These are phyloP conservation scores for Leccinum griseonigrum DNA, from an alignment of 1,284 basidiomycete species.

Conservation along the genomic window DNA sequence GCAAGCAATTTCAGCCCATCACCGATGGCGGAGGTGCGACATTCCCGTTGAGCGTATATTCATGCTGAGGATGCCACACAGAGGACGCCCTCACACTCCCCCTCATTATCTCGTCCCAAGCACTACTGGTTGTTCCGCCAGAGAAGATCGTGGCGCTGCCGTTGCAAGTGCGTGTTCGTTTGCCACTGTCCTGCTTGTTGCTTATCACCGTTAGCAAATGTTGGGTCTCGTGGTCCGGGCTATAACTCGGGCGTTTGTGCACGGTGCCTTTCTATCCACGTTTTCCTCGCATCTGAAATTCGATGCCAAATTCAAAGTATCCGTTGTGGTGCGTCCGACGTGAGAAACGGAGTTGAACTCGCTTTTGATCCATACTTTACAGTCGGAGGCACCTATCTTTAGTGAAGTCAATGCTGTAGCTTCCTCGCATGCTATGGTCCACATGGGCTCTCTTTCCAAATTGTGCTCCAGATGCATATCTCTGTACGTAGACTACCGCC, in stretches of 20 bases:
- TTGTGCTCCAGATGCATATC: constrained; percentile 47
- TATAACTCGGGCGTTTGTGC: constrained; percentile 49
- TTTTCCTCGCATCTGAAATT: constrained; percentile 34
- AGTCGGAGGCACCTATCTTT: constrained; percentile 31
- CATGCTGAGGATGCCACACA: constrained; percentile 12
- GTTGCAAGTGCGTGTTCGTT: constrained; percentile 38
- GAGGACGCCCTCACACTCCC: constrained; percentile 36
- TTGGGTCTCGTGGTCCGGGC: constrained; percentile 45
- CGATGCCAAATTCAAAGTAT: constrained; percentile 31
- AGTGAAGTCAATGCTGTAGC: constrained; percentile 37
- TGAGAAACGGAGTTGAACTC: background rate
- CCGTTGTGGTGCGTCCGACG: constrained; percentile 33
- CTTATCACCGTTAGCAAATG: constrained; percentile 34
- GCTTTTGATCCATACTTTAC: constrained; percentile 1
- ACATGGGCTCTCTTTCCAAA: constrained; percentile 53
- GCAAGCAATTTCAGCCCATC: constrained; percentile 58
- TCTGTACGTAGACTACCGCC: constrained; percentile 46
- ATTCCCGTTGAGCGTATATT: constrained; percentile 15
- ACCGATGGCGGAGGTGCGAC: constrained; percentile 37
- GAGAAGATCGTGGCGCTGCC: constrained; percentile 58
- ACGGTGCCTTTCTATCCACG: constrained; percentile 48
- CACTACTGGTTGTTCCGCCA: constrained; percentile 50
- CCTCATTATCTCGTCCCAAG: constrained; percentile 55
- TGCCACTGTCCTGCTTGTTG: background rate
- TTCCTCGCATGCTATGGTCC: constrained; percentile 44